phyloP scores from a whole-genome alignment of 1,139 yeast genomes.

The Yueomyces sp. region DNA sequence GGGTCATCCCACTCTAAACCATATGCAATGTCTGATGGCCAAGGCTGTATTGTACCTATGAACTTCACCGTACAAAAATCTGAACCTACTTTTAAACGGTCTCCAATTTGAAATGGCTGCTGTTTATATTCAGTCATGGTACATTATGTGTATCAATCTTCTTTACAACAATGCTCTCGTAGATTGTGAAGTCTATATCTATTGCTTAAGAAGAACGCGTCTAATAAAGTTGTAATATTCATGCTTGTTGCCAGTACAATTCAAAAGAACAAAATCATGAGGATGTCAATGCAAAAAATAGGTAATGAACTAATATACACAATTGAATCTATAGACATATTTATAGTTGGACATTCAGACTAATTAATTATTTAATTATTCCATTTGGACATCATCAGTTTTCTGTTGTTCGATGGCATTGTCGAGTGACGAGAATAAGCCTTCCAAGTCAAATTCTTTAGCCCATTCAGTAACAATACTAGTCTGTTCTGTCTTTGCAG shows the following conservation, averaged over 20 bases:
- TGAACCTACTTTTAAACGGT: slow-evolving; percentile 36
- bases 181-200: too few relatives aligned
- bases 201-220: too few relatives aligned
- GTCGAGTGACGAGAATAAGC: slow-evolving; percentile 39
- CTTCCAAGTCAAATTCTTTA: slow-evolving; percentile 84
- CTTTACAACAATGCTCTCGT: too few relatives aligned
- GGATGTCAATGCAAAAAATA: too few relatives aligned
- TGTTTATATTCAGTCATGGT: too few relatives aligned
- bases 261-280: too few relatives aligned
- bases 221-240: too few relatives aligned
- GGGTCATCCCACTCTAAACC: slow-evolving; percentile 85
- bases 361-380: background rate
- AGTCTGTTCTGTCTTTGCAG: slow-evolving; percentile 51
- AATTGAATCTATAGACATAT: too few relatives aligned
- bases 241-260: too few relatives aligned
- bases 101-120: slow-evolving; percentile 20
- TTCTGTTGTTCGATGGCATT: slow-evolving; percentile 15
- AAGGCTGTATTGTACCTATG: slow-evolving; percentile 45
- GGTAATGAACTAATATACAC: too few relatives aligned
- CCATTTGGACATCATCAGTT: slow-evolving; percentile 11
- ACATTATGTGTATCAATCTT: too few relatives aligned
- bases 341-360: too few relatives aligned
- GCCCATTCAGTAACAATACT: slow-evolving; percentile 87
- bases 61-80: slow-evolving; percentile 52
- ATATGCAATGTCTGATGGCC: slow-evolving; percentile 47